Evolutionary conservation across 805 yeast genomes (phyloP).

Genomic region (Candida quercuum): DNA sequence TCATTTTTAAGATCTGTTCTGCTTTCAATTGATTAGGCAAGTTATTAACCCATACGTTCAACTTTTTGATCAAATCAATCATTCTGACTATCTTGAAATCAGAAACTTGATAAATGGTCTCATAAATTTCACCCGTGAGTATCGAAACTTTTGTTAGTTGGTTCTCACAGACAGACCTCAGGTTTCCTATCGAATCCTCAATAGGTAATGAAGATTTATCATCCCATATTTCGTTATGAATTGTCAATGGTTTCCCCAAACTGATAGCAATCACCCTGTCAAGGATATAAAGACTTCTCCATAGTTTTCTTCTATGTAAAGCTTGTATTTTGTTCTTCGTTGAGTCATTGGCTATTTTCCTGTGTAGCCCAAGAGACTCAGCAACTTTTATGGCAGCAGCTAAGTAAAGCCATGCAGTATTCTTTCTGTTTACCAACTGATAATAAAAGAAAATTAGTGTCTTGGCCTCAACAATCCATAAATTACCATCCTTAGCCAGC

Average conservation of each 20-base stretch:
- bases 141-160: conserved; percentile 23
- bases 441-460: conserved; percentile 31
- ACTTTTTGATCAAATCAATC: conserved; percentile 26
- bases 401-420: conserved; percentile 33
- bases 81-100: conserved; percentile 22
- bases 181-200: conserved; percentile 6
- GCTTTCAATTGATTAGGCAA: conserved; percentile 5
- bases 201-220: conserved; percentile 18
- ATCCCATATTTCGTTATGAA: conserved; percentile 29
- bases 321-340: conserved; percentile 20
- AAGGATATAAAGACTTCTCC: conserved; percentile 24
- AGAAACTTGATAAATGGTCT: conserved; percentile 24
- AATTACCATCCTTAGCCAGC: conserved; percentile 28
- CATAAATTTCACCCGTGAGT: conserved; percentile 26
- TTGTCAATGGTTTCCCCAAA: conserved; percentile 29
- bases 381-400: conserved; percentile 34
- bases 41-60: conserved; percentile 16
- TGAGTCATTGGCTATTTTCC: conserved; percentile 26
- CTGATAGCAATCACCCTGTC: conserved; percentile 26
- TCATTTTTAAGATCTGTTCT: conserved; percentile 1
- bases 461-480: conserved; percentile 34
- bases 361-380: conserved; percentile 33
- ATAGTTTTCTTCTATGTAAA: conserved; percentile 23
- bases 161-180: conserved; percentile 19
- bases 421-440: conserved; percentile 29